A percentile compares a stretch with the other conserved stretches of the same genome.
Evolutionary conservation across 306 rosid species (phyloP).

Genomic region (Gleditsia sinensis): DNA sequence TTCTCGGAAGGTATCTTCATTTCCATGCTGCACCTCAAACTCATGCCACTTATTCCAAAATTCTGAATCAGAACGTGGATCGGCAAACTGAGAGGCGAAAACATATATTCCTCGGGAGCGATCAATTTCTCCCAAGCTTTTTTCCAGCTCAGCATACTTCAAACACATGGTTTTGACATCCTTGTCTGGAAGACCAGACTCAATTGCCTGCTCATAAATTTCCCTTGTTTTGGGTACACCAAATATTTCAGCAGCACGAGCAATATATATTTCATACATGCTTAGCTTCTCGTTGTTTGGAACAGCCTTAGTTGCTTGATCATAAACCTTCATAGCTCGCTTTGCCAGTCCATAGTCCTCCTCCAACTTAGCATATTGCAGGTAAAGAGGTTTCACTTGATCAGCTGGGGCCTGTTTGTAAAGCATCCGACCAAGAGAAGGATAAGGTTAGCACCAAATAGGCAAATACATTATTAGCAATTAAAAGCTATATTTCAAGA

Average conservation of each 20-base stretch:
- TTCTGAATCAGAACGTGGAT: constrained; percentile 82
- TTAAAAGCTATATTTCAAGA: neutral
- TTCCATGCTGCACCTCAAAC: constrained; percentile 91
- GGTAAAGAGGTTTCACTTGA: constrained; percentile 40
- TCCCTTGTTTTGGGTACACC: constrained; percentile 27
- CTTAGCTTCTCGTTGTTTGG: constrained; percentile 21
- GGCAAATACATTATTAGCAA: constrained; percentile 22
- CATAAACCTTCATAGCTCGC: constrained; percentile 30
- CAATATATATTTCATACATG: constrained; percentile 80
- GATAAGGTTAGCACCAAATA: constrained; percentile 36
- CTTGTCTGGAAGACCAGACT: constrained; percentile 87
- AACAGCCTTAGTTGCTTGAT: constrained; percentile 25
- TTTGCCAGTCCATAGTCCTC: constrained; percentile 26
- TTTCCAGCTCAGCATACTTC: constrained; percentile 89
- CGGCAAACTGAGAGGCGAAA: constrained; percentile 85
- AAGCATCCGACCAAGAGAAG: constrained; percentile 27
- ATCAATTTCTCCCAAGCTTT: constrained; percentile 93
- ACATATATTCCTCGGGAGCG: constrained; percentile 73
- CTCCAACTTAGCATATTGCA: constrained; percentile 25
- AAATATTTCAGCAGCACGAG: constrained; percentile 63
- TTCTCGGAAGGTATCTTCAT: constrained; percentile 93
- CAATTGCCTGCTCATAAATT: constrained; percentile 37
- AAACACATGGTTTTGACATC: constrained; percentile 88
- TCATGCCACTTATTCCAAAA: constrained; percentile 95
- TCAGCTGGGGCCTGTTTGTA: constrained; percentile 66